These are phyloP conservation scores for Golubevia pallescens DNA, from an alignment of 1,284 basidiomycete species.

Conservation along the genomic window DNA sequence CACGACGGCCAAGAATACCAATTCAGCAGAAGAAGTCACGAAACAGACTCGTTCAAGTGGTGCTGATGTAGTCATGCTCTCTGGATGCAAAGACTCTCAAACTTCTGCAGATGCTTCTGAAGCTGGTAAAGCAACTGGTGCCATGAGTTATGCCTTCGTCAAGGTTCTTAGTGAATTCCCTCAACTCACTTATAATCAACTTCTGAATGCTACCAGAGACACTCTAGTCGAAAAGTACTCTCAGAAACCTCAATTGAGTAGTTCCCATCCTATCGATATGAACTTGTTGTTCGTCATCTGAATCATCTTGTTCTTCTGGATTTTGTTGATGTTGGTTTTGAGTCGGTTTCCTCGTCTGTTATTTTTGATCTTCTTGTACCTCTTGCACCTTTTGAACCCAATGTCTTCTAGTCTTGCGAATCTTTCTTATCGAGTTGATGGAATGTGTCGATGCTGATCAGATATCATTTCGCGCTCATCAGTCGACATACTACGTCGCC, in stretches of 20 bases:
- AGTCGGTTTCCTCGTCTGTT: background rate
- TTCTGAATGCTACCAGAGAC: conserved; percentile 9
- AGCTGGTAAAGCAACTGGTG: conserved; percentile 59
- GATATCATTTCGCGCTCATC: too few species aligned
- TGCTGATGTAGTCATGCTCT: conserved; percentile 60
- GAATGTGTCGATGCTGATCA: too few species aligned
- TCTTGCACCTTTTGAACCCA: background rate
- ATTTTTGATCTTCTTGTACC: background rate
- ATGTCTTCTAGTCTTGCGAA: background rate
- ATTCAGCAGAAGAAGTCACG: conserved; percentile 48
- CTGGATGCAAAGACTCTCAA: conserved; percentile 63
- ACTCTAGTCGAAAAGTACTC: conserved; percentile 1
- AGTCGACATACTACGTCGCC: too few species aligned
- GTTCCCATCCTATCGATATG: conserved; percentile 59
- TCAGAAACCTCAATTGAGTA: conserved; percentile 9
- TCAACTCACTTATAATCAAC: conserved; percentile 7
- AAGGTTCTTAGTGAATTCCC: conserved; percentile 21
- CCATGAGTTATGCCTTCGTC: conserved; percentile 58
- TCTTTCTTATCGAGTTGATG: background rate
- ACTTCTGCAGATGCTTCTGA: conserved; percentile 59
- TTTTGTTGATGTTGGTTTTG: background rate
- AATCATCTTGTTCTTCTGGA: background rate
- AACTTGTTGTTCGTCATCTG: conserved; percentile 52
- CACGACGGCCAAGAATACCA: conserved; percentile 42
- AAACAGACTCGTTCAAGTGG: conserved; percentile 45